Conservation (phyloP, 2,329 filamentous ascomycete species). For the Alternaria incomplexa region DNA sequence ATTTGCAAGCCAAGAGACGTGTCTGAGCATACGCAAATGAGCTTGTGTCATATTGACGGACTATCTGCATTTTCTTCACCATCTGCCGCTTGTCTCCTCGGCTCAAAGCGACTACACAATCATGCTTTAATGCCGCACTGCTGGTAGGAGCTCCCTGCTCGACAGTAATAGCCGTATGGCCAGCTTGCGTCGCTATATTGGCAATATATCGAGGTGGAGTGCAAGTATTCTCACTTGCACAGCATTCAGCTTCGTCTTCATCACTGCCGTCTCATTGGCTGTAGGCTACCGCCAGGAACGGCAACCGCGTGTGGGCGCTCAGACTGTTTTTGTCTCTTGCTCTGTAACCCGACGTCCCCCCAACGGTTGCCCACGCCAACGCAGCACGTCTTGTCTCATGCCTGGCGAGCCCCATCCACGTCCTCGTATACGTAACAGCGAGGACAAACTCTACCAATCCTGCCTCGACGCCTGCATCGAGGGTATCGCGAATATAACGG, state of each 20-base stretch:
- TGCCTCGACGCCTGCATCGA: constrained; percentile 25
- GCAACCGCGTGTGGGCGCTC: background rate
- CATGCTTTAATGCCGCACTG: background rate
- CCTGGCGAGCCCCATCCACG: background rate
- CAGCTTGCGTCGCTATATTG: background rate
- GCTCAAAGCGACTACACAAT: background rate
- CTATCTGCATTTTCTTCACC: background rate
- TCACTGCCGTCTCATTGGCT: background rate
- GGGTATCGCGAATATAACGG: constrained; percentile 20
- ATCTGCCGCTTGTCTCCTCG: background rate
- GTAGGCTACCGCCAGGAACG: background rate
- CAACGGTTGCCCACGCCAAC: background rate
- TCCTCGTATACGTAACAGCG: constrained; percentile 8
- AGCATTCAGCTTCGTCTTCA: background rate
- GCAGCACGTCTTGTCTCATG: constrained; percentile 12
- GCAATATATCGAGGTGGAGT: background rate
- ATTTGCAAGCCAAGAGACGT: background rate
- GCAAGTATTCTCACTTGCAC: background rate
- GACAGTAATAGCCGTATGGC: background rate
- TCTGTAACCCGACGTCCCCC: background rate
- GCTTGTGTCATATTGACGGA: background rate
- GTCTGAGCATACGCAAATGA: background rate
- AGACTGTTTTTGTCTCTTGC: background rate
- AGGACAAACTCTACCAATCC: constrained; percentile 18
- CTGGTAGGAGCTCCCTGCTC: background rate